Evolutionary conservation across 345 rosid species (phyloP).

Genomic region (Hypericum androsaemum): DNA sequence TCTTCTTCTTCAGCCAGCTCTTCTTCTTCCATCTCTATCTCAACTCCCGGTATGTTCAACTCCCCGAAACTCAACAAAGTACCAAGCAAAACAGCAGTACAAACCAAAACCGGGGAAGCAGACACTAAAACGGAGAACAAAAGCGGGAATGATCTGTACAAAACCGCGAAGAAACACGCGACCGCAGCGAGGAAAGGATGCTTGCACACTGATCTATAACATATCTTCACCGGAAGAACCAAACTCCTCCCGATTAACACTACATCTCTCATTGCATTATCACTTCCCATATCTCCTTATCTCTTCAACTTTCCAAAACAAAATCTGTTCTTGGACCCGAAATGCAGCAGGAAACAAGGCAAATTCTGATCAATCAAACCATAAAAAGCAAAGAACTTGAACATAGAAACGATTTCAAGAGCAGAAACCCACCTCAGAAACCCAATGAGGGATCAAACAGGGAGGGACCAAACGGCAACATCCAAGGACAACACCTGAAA

Average conservation of each 20-base stretch:
- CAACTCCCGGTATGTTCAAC: slow-evolving; percentile 66
- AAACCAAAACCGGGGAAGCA: slow-evolving; percentile 87
- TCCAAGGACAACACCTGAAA: no score
- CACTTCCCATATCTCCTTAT: background rate
- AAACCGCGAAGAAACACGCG: slow-evolving; percentile 37
- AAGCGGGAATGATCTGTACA: slow-evolving; percentile 74
- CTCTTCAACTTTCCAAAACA: background rate
- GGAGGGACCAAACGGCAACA: no score
- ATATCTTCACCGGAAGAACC: slow-evolving; percentile 26
- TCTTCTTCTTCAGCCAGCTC: slow-evolving; percentile 17
- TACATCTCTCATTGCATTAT: slow-evolving; percentile 29
- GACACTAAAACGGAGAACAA: slow-evolving; percentile 66
- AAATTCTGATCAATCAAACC: no score
- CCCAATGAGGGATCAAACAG: no score
- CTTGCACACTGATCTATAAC: slow-evolving; percentile 46
- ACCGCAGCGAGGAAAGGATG: slow-evolving; percentile 68
- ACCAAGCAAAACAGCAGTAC: slow-evolving; percentile 84
- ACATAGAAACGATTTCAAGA: no score
- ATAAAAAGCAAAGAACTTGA: no score
- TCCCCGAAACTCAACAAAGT: slow-evolving; percentile 81
- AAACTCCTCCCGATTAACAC: slow-evolving; percentile 37
- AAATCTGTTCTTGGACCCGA: no score
- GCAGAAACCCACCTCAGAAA: no score
- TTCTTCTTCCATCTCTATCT: slow-evolving; percentile 2
- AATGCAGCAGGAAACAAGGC: no score